Percentiles rank a stretch among this genome's conserved stretches.
Conservation (phyloP, 2,329 filamentous ascomycete genomes). For the Lachnellula arida region DNA sequence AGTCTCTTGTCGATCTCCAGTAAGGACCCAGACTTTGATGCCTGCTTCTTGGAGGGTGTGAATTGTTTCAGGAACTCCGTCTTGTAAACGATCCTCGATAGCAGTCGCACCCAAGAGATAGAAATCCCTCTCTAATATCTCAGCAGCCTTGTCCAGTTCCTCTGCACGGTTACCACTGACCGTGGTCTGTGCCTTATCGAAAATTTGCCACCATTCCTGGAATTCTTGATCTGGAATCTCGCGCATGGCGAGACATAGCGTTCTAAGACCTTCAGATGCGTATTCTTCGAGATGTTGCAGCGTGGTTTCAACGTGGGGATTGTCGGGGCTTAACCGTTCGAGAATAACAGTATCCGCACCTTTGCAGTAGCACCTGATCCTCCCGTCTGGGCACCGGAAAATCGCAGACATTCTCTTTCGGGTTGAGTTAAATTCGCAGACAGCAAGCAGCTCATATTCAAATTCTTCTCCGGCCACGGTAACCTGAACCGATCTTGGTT, state of each 20-base stretch:
- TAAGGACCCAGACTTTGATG: constrained; percentile 98
- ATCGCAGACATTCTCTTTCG: constrained; percentile 98
- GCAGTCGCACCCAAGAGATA: constrained; percentile 90
- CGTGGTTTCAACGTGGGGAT: constrained; percentile 84
- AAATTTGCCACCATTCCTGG: constrained; percentile 80
- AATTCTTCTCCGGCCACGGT: constrained; percentile 65
- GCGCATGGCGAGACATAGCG: constrained; percentile 89
- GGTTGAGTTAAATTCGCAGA: constrained; percentile 99
- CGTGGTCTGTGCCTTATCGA: constrained; percentile 82
- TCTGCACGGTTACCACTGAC: constrained; percentile 89
- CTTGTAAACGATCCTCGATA: constrained; percentile 94
- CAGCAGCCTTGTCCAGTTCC: constrained; percentile 93
- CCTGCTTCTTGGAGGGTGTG: constrained; percentile 94
- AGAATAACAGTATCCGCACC: constrained; percentile 97
- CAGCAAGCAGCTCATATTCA: constrained; percentile 87
- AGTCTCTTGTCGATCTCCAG: constrained; percentile 95
- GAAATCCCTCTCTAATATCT: constrained; percentile 90
- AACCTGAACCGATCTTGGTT: constrained; percentile 83
- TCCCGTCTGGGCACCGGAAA: constrained; percentile 93
- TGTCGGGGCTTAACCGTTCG: constrained; percentile 78
- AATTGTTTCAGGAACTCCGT: constrained; percentile 96
- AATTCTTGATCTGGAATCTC: constrained; percentile 89
- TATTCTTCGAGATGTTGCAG: constrained; percentile 97
- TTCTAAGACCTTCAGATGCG: constrained; percentile 90
- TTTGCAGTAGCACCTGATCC: constrained; percentile 90